Base-by-base conservation (phyloP, 768 basidiomycete species). In the Kwoniella dejecticola region DNA sequence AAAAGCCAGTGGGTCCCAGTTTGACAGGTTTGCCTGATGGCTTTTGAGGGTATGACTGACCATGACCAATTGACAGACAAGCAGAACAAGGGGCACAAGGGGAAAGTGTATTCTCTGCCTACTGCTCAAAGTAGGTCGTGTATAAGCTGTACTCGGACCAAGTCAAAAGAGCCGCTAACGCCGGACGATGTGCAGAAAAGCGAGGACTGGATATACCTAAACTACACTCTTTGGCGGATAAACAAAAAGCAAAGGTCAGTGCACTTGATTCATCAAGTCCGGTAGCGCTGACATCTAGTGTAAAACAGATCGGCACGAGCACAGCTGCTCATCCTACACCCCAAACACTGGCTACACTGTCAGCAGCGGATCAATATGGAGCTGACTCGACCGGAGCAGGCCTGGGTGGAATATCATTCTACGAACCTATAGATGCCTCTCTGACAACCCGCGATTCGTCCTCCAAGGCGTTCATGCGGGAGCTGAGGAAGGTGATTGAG, bases 401-500 rank as follows among this genome's bases (percentile, higher is more conserved):
- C 3, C 49, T 49, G 5, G 49, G 59, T 46, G 46, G 33, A 26
- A 30, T 59, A 42, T 40, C 56, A 24, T 57, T 68, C 36, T 50
- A 55, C 36, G 67, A 70, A 48, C 69, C 68, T 12, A 62, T 77
- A 17, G 79, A 80, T 57, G 65, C 77, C 13, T 70, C 76, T 8
- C 62, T 79, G 19, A 77, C 75, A 12, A 67, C 71, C 15, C 68
- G 74, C 33, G 81, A 81, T 57, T 77, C 77, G 3, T 79, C 79
- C 11, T 69, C 77, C 12, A 76, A 80, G 52, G 81, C 80, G 3
- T 90, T 91, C 71, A 81, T 94, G 47, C 86, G 89, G 38, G 83
- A 88, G 1, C 79, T 98, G 23, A 87, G 91, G 79, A 92, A 90
- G 80, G 95, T 99, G 45, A 88, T 98, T 62, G 93, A 96, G 66